These are phyloP conservation scores for Silene noctiflora DNA, from an alignment of 179 eudicot genomes.

Conservation along the genomic window DNA sequence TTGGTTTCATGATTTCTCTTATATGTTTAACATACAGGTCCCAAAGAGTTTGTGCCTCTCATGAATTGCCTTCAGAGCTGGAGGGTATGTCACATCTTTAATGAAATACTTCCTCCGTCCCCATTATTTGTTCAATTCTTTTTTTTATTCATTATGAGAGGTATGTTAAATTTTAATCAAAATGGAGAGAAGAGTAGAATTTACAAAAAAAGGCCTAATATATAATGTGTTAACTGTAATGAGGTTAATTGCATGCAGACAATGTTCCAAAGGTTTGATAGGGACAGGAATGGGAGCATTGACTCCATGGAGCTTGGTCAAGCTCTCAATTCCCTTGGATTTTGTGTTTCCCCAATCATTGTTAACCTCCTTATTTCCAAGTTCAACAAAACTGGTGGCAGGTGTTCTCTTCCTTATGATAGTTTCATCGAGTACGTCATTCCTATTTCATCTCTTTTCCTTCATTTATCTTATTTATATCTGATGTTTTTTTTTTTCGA, in stretches of 20 bases:
- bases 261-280: slow-evolving; percentile 74
- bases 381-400: slow-evolving; percentile 53
- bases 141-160: too few species aligned
- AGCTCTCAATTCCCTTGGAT: slow-evolving; percentile 63
- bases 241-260: slow-evolving; percentile 32
- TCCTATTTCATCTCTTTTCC: background rate
- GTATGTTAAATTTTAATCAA: too few species aligned
- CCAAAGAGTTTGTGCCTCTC: slow-evolving; percentile 74
- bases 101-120: too few species aligned
- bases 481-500: too few species aligned
- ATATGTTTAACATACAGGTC: slow-evolving; percentile 43
- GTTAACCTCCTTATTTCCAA: slow-evolving; percentile 67
- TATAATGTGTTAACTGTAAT: background rate
- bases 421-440: slow-evolving; percentile 77
- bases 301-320: slow-evolving; percentile 61
- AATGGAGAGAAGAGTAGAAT: too few species aligned
- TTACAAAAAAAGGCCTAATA: too few species aligned
- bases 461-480: too few species aligned
- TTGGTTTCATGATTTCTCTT: background rate
- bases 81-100: slow-evolving; percentile 45
- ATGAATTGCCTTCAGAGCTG: slow-evolving; percentile 72
- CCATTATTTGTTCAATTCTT: too few species aligned
- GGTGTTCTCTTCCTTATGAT: slow-evolving; percentile 67
- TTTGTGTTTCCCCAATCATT: slow-evolving; percentile 52
- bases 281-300: slow-evolving; percentile 74